These are phyloP conservation scores for Kitagawia praeruptora DNA, from an alignment of 129 eudicot species.

Conservation along the genomic window DNA sequence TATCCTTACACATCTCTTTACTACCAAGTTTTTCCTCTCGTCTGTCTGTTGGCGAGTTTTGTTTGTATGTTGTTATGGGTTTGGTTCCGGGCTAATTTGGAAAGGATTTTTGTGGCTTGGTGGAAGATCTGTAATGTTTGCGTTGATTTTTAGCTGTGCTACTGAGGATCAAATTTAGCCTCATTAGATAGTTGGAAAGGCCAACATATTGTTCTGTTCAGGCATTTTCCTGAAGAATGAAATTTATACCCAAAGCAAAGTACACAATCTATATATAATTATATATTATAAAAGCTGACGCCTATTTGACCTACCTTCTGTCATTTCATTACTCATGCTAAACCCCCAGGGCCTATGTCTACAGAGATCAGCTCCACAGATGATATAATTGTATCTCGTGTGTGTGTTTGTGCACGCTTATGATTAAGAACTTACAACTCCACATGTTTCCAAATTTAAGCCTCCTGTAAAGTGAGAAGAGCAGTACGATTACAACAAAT, in stretches of 20 bases:
- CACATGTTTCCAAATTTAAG: background rate
- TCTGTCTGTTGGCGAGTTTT: background rate
- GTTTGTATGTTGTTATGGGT: too few species aligned
- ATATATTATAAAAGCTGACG: too few species aligned
- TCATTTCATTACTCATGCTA: constrained; percentile 1
- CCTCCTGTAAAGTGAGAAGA: background rate
- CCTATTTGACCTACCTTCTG: background rate
- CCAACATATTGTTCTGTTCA: too few species aligned
- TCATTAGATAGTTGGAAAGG: too few species aligned
- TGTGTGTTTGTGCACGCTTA: background rate
- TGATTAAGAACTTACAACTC: constrained; percentile 1
- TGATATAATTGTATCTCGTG: background rate
- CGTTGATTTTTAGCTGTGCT: too few species aligned
- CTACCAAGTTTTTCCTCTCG: background rate
- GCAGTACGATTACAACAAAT: background rate
- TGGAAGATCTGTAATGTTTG: too few species aligned
- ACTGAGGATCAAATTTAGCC: too few species aligned
- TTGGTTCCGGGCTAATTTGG: too few species aligned
- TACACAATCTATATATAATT: too few species aligned
- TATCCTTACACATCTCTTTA: background rate
- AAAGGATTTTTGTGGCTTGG: too few species aligned
- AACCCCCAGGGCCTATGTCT: background rate
- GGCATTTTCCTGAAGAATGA: too few species aligned
- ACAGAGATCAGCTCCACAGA: background rate
- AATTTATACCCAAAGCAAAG: too few species aligned